Base-by-base conservation (phyloP, 2,329 filamentous ascomycete genomes). In the Hortaea sp. region DNA sequence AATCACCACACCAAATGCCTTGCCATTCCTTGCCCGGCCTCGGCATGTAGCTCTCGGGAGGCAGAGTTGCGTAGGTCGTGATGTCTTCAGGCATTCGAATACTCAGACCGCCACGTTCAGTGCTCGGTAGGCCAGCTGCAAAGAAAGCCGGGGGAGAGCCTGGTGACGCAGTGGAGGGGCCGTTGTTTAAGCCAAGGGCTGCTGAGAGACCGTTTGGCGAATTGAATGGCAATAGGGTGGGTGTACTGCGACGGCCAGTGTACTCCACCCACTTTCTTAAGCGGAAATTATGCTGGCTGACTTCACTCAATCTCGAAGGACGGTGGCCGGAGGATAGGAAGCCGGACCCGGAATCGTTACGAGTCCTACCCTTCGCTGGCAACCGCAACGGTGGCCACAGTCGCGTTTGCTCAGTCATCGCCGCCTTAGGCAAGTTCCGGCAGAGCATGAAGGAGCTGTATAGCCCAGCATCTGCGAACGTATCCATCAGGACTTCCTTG, bases 1-100 rank as follows among this genome's bases (percentile, higher is more conserved):
- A 95, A 62, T 95, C 89, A 0, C 89, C 89, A 11, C 88, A 84
- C 85, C 87, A 97, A 29, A 98, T 87, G 0, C 90, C 90, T 52
- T 88, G 81, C 71, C 82, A 95, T 0, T 88, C 89, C 61, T 88
- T 90, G 45, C 81, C 74, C 7, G 69, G 63, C 0, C 88, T 94
- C 0, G 90, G 88, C 0, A 81, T 92, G 62, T 94, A 95, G n/a
- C 84, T 66, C 2, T 69, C 69, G 3, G 81, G 77, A 39, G 88
- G 80, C 1, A 97, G 70, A 0, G 88, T 94, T 0, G 84, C 87
- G 56, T 79, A 82, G 0, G 77, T 82, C 2, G 72, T 71, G 12
- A 80, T 68, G 39, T 74, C 70, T 53, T 78, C 76, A 5, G 69
- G 71, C 42, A 75, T 67, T 1, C 69, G 63, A 49, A 72, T 56